A percentile compares a stretch with the other conserved stretches of the same genome.
Evolutionary conservation across 1,284 basidiomycete genomes (phyloP).

Genomic region (Malassezia equina): DNA sequence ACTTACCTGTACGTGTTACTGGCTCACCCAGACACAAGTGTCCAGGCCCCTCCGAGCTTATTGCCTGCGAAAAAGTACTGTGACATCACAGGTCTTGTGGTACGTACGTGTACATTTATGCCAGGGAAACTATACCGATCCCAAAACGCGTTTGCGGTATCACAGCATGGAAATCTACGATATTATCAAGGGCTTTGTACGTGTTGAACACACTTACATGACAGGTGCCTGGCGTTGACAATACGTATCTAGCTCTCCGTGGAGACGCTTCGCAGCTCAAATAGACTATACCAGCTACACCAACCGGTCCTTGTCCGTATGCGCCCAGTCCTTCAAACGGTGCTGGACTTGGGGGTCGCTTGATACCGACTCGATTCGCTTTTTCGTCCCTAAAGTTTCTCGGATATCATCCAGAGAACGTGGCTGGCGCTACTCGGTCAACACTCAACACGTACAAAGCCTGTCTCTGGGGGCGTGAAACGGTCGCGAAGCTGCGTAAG

Average conservation of each 20-base stretch:
- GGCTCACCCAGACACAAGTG: slow-evolving; percentile 58
- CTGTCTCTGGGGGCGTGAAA: slow-evolving; percentile 13
- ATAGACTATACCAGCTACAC: slow-evolving; percentile 3
- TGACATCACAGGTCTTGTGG: slow-evolving; percentile 76
- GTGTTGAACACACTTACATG: slow-evolving; percentile 34
- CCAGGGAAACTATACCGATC: slow-evolving; percentile 74
- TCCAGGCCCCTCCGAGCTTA: slow-evolving; percentile 73
- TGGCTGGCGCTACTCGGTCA: slow-evolving; percentile 5
- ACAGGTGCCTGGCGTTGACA: slow-evolving; percentile 40
- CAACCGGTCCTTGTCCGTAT: slow-evolving; percentile 5
- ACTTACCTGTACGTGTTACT: slow-evolving; percentile 13
- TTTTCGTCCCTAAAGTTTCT: background rate
- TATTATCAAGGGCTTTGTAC: slow-evolving; percentile 64
- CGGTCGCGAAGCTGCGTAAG: slow-evolving; percentile 12
- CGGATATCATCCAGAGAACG: slow-evolving; percentile 5
- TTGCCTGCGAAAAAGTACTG: slow-evolving; percentile 69
- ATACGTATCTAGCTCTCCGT: slow-evolving; percentile 38
- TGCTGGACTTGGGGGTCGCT: background rate
- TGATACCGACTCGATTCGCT: background rate
- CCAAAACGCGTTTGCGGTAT: slow-evolving; percentile 66
- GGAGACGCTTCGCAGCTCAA: slow-evolving; percentile 35
- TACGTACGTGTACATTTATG: slow-evolving; percentile 30
- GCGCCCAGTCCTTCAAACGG: background rate
- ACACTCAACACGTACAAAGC: slow-evolving; percentile 6
- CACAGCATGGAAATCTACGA: slow-evolving; percentile 78